Conservation (phyloP, 2,329 filamentous ascomycete genomes). For the Phialemonium atrogriseum region DNA sequence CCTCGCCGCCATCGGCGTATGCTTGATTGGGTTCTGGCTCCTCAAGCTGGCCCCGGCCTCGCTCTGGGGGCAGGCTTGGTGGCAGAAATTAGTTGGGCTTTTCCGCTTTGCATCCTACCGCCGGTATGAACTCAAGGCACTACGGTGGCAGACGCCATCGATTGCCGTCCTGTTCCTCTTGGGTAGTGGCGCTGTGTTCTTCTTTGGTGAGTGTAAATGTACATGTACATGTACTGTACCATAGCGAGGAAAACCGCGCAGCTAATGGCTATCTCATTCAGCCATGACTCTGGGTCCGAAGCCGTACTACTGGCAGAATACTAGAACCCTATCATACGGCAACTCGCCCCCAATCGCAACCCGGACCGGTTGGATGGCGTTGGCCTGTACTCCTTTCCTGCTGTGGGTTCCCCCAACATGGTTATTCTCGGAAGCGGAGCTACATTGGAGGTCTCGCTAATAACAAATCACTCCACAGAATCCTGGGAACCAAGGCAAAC, state of each 20-base stretch:
- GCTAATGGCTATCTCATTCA: conserved; percentile 20
- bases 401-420: conserved; percentile 19
- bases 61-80: conserved; percentile 11
- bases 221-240: too few species aligned
- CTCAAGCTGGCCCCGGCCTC: conserved; percentile 19
- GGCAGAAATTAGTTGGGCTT: conserved; percentile 21
- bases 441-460: background rate
- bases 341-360: conserved; percentile 45
- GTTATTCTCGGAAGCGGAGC: background rate
- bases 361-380: conserved; percentile 41
- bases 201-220: conserved; percentile 23
- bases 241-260: too few species aligned
- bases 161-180: conserved; percentile 34
- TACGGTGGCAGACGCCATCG: conserved; percentile 34
- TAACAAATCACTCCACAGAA: conserved; percentile 16
- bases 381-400: conserved; percentile 43
- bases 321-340: conserved; percentile 29
- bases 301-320: conserved; percentile 49
- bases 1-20: conserved; percentile 37
- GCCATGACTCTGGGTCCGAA: conserved; percentile 38
- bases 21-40: conserved; percentile 28
- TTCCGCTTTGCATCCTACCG: conserved; percentile 32
- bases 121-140: conserved; percentile 21
- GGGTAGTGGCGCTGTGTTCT: conserved; percentile 32
- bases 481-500: conserved; percentile 46